phyloP scores from a whole-genome alignment of 1,139 yeast genomes.

The Candida sanyaensis region DNA sequence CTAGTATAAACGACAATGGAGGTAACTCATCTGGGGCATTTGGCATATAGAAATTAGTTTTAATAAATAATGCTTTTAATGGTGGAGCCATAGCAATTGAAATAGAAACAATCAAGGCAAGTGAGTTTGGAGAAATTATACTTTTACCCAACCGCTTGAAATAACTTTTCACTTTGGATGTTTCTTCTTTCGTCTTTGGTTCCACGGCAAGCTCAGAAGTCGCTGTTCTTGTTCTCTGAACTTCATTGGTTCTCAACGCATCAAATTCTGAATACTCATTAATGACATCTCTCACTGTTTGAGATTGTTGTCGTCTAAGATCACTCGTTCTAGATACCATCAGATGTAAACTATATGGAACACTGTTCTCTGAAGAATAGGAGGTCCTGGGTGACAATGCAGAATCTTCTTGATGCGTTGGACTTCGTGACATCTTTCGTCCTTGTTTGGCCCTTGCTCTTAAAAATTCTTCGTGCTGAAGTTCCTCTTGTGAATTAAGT shows the following conservation, averaged over 20 bases:
- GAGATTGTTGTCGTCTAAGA: slow-evolving; percentile 47
- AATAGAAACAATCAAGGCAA: slow-evolving; percentile 62
- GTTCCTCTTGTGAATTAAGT: slow-evolving; percentile 10
- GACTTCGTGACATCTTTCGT: not conserved
- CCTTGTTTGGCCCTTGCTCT: slow-evolving; percentile 11
- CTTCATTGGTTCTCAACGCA: slow-evolving; percentile 25
- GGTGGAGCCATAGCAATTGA: slow-evolving; percentile 86
- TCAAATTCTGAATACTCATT: slow-evolving; percentile 59
- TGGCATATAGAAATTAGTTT: slow-evolving; percentile 32
- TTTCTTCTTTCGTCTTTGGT: slow-evolving; percentile 3
- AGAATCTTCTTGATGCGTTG: not conserved
- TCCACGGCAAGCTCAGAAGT: slow-evolving; percentile 14
- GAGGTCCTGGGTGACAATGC: slow-evolving; percentile 15
- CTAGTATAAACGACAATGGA: slow-evolving; percentile 81
- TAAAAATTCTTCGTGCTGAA: slow-evolving; percentile 23
- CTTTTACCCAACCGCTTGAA: slow-evolving; percentile 41
- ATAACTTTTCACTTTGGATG: slow-evolving; percentile 11
- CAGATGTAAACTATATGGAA: slow-evolving; percentile 16
- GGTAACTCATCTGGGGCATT: slow-evolving; percentile 85
- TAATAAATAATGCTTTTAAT: slow-evolving; percentile 75
- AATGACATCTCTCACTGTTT: slow-evolving; percentile 58
- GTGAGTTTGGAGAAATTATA: slow-evolving; percentile 69
- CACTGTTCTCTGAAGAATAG: slow-evolving; percentile 10
- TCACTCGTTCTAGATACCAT: slow-evolving; percentile 33
- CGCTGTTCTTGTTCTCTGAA: slow-evolving; percentile 10